Conservation (phyloP, 2,329 filamentous ascomycete genomes). For the Fusarium sp. region DNA sequence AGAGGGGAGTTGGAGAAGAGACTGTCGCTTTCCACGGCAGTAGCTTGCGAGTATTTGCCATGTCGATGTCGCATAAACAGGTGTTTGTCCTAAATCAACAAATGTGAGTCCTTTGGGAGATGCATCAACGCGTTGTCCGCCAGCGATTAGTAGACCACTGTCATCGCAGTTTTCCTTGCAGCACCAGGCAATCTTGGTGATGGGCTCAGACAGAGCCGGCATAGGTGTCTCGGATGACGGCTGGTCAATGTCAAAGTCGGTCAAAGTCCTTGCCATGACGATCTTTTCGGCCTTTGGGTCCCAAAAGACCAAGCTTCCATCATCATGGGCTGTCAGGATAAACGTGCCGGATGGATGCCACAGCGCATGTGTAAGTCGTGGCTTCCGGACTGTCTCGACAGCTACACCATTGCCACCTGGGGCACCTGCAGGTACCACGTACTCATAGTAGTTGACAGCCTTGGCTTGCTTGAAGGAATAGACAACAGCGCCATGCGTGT, state of each 20-base stretch:
- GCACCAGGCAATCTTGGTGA: slow-evolving; percentile 88
- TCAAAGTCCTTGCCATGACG: slow-evolving; percentile 83
- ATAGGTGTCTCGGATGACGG: slow-evolving; percentile 64
- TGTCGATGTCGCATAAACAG: slow-evolving; percentile 88
- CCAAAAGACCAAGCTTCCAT: slow-evolving; percentile 93
- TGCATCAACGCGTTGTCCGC: slow-evolving; percentile 76
- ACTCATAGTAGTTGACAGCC: slow-evolving; percentile 82
- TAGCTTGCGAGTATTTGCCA: slow-evolving; percentile 86
- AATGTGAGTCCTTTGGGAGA: slow-evolving; percentile 84
- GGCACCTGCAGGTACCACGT: slow-evolving; percentile 82
- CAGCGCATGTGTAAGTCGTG: slow-evolving; percentile 81
- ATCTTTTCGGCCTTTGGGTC: slow-evolving; percentile 89
- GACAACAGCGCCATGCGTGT: slow-evolving; percentile 84
- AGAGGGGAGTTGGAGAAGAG: slow-evolving; percentile 78
- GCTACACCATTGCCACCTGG: slow-evolving; percentile 80
- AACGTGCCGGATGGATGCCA: slow-evolving; percentile 98
- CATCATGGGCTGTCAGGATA: slow-evolving; percentile 86
- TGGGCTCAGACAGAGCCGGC: slow-evolving; percentile 75
- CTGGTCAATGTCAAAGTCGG: slow-evolving; percentile 78
- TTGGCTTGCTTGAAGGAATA: slow-evolving; percentile 96
- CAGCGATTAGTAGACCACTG: slow-evolving; percentile 86
- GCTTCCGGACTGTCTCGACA: slow-evolving; percentile 72
- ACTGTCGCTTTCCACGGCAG: slow-evolving; percentile 79
- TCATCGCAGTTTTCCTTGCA: slow-evolving; percentile 94
- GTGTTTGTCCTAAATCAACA: slow-evolving; percentile 87